A percentile compares a stretch with the other conserved stretches of the same genome.
phyloP scores from a whole-genome alignment of 1,284 basidiomycete genomes.

The Sporisorium reilianum region DNA sequence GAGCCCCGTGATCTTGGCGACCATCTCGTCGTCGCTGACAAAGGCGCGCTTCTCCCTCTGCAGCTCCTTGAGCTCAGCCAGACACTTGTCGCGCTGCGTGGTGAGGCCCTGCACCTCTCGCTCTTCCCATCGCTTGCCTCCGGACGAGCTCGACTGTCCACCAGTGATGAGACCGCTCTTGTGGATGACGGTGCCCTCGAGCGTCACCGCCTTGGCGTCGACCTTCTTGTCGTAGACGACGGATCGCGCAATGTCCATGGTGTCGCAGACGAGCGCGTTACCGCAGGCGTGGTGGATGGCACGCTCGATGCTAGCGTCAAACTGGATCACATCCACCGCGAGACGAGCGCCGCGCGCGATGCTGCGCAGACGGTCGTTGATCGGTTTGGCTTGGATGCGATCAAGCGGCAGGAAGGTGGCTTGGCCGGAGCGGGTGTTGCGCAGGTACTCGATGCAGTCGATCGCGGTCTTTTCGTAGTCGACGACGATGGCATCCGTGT shows the following conservation, averaged over 20 bases:
- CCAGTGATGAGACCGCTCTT: slow-evolving; percentile 98
- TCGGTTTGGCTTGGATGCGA: slow-evolving; percentile 90
- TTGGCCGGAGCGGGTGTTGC: slow-evolving; percentile 91
- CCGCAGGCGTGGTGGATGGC: slow-evolving; percentile 97
- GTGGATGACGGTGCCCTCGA: slow-evolving; percentile 97
- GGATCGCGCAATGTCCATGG: slow-evolving; percentile 88
- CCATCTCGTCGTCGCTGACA: slow-evolving; percentile 83
- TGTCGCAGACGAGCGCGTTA: slow-evolving; percentile 93
- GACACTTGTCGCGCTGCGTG: slow-evolving; percentile 75
- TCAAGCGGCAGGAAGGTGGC: slow-evolving; percentile 98
- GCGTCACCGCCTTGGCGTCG: slow-evolving; percentile 96
- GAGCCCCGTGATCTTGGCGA: slow-evolving; percentile 81
- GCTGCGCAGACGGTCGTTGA: slow-evolving; percentile 93
- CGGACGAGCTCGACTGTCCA: slow-evolving; percentile 78
- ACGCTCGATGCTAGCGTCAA: slow-evolving; percentile 74
- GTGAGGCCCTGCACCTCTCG: slow-evolving; percentile 89
- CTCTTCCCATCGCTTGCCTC: slow-evolving; percentile 79
- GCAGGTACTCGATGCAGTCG: slow-evolving; percentile 96
- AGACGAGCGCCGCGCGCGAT: slow-evolving; percentile 90
- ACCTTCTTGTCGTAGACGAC: slow-evolving; percentile 93
- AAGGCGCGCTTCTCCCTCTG: slow-evolving; percentile 82
- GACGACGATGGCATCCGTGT: slow-evolving; percentile 94
- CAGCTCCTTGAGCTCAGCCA: slow-evolving; percentile 84
- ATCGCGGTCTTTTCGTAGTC: slow-evolving; percentile 97
- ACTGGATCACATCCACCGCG: slow-evolving; percentile 84